Base-by-base conservation (phyloP, 371 early-diverging fungal genomes). In the Catenaria anguillulae region DNA sequence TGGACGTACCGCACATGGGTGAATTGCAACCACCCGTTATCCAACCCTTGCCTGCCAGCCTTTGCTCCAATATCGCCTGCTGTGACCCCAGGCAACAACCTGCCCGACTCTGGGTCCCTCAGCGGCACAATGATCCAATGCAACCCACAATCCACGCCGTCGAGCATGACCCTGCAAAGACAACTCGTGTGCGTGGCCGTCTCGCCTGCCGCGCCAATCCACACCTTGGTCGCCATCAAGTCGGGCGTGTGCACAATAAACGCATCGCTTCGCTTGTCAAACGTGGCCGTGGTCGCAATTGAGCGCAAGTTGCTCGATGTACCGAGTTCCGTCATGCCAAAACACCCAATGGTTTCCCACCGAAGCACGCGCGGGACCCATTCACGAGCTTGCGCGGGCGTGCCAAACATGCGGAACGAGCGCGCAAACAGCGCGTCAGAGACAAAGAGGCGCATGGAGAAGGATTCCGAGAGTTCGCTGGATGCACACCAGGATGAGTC, bases 1-100 rank as follows among this genome's bases (percentile, higher is more conserved):
- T n/a, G n/a, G 17, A 40, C 40, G 40, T 40, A 40, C 61, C 91
- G 86, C 52, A 85, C 88, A 40, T 85, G 70, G 24, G 85, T 86
- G 76, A 92, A 92, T 67, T 89, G 89, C 65, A 92, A 90, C 90
- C 90, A 92, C 5, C 93, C 93, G 66, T 92, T 92, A 73, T 92
- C 93, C 12, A 88, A 77, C 65, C 89, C 90, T 64, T 83, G 78
- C 60, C 89, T 86, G 6, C 88, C 87, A 1, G 72, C 46, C 71
- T 87, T 87, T 62, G 77, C 74, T 33, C 93, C 93, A 56, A 90
- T 84, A 65, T 93, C 93, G 36, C 92, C 93, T 65, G 84, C 81
- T 54, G 80, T 80, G 33, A 93, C 83, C 34, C 85, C 85, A 1
- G 87, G 85, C 68, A 84, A 67, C n/a, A 87, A 70, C 50, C 77